These are phyloP conservation scores for Prosopis cineraria DNA, from an alignment of 306 rosid genomes.

Conservation along the genomic window DNA sequence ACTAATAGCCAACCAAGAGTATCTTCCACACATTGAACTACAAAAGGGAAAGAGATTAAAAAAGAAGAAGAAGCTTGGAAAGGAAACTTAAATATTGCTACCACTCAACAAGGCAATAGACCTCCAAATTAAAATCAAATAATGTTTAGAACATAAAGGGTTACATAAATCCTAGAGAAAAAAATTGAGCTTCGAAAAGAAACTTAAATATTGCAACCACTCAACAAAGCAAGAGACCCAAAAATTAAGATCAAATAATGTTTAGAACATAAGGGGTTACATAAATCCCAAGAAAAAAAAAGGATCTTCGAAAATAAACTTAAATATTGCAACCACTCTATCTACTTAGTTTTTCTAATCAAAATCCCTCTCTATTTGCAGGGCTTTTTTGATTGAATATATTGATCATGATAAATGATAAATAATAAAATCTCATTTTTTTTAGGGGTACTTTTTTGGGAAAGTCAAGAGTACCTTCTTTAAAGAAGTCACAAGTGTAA, in stretches of 20 bases:
- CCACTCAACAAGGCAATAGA: neutral
- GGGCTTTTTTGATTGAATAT: too few relatives aligned
- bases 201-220: neutral
- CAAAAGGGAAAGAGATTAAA: neutral
- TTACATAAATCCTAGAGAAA: too few relatives aligned
- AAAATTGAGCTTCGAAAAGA: neutral
- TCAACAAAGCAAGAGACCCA: neutral
- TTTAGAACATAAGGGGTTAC: neutral
- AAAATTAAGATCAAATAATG: neutral
- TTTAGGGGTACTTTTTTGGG: too few relatives aligned
- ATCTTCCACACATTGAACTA: neutral
- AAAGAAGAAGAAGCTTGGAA: neutral
- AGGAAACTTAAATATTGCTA: neutral
- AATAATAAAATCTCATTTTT: too few relatives aligned
- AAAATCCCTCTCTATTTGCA: too few relatives aligned
- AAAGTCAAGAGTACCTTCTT: too few relatives aligned
- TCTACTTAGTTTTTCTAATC: too few relatives aligned
- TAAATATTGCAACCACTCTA: too few relatives aligned
- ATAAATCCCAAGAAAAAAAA: too few relatives aligned
- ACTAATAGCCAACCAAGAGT: neutral
- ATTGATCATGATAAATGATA: too few relatives aligned
- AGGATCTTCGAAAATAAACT: too few relatives aligned
- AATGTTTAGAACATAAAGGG: neutral
- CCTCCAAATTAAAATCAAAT: neutral
- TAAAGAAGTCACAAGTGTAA: too few relatives aligned